Conservation (phyloP, 1,284 basidiomycete genomes). For the Coniferiporia sulphurascens region DNA sequence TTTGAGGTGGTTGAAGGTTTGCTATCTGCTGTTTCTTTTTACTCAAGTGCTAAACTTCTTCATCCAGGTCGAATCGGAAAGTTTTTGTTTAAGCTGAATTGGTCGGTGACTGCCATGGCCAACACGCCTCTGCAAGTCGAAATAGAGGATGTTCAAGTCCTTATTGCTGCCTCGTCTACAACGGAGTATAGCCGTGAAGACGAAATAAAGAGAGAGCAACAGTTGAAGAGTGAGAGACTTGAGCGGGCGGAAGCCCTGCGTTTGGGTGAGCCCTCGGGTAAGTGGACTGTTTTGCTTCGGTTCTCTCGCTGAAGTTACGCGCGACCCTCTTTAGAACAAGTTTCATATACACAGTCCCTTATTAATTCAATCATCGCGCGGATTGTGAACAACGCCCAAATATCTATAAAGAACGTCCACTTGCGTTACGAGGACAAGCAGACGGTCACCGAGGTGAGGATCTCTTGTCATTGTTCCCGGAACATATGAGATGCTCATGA, state of each 20-base stretch:
- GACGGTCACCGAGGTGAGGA: conserved; percentile 82
- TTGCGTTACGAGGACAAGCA: conserved; percentile 95
- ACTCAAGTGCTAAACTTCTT: background rate
- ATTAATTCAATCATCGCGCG: conserved; percentile 85
- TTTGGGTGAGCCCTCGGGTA: conserved; percentile 55
- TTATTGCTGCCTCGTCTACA: conserved; percentile 82
- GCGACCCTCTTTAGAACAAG: background rate
- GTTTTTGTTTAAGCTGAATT: conserved; percentile 86
- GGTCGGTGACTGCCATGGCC: conserved; percentile 76
- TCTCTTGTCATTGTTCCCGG: background rate
- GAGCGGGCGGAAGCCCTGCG: conserved; percentile 87
- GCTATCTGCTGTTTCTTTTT: conserved; percentile 13
- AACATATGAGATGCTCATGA: background rate
- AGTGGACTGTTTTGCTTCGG: conserved; percentile 6
- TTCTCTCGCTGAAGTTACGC: background rate
- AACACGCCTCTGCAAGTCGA: conserved; percentile 91
- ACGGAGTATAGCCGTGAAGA: conserved; percentile 77
- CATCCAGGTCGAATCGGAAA: conserved; percentile 78
- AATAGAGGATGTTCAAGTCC: conserved; percentile 93
- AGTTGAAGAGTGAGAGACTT: conserved; percentile 85
- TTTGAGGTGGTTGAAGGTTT: conserved; percentile 93
- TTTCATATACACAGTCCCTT: conserved; percentile 58
- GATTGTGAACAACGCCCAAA: conserved; percentile 95
- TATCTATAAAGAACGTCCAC: conserved; percentile 94
- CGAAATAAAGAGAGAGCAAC: conserved; percentile 79